These are phyloP conservation scores for Intubia oerlemansii DNA, from an alignment of 2,329 filamentous ascomycete species.

Conservation along the genomic window DNA sequence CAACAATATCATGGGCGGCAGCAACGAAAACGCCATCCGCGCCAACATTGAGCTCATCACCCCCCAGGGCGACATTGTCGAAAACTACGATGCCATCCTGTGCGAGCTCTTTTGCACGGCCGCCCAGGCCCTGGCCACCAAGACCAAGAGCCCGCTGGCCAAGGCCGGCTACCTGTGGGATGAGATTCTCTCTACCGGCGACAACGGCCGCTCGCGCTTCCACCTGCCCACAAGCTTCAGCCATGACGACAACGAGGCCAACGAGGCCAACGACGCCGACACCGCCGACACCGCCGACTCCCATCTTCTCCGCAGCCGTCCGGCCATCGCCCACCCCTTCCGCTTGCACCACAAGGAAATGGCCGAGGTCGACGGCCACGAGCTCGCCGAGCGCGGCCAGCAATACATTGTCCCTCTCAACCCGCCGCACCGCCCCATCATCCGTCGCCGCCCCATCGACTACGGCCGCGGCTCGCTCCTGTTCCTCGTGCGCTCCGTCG, in stretches of 20 bases:
- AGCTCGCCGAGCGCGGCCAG: slow-evolving; percentile 20
- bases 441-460: slow-evolving; percentile 6
- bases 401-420: too few species aligned
- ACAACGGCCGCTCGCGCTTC: slow-evolving; percentile 1
- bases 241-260: too few species aligned
- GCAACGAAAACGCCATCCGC: slow-evolving; percentile 9
- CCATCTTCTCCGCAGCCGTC: too few species aligned
- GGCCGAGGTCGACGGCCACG: slow-evolving; percentile 9
- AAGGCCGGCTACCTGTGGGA: slow-evolving; percentile 53
- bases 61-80: slow-evolving; percentile 34
- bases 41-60: slow-evolving; percentile 20
- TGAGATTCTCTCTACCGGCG: slow-evolving; percentile 48
- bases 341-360: too few species aligned
- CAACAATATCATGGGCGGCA: too few species aligned
- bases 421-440: neutral
- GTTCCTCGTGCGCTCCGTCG: slow-evolving; percentile 50
- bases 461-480: slow-evolving; percentile 59
- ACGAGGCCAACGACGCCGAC: neutral
- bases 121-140: slow-evolving; percentile 49
- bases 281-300: neutral
- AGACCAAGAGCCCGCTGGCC: slow-evolving; percentile 39
- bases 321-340: too few species aligned
- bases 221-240: too few species aligned
- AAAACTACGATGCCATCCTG: slow-evolving; percentile 56
- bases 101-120: slow-evolving; percentile 69